Evolutionary conservation across 169 alveolate species (phyloP).

Genomic region (Eimeria brunetti): DNA sequence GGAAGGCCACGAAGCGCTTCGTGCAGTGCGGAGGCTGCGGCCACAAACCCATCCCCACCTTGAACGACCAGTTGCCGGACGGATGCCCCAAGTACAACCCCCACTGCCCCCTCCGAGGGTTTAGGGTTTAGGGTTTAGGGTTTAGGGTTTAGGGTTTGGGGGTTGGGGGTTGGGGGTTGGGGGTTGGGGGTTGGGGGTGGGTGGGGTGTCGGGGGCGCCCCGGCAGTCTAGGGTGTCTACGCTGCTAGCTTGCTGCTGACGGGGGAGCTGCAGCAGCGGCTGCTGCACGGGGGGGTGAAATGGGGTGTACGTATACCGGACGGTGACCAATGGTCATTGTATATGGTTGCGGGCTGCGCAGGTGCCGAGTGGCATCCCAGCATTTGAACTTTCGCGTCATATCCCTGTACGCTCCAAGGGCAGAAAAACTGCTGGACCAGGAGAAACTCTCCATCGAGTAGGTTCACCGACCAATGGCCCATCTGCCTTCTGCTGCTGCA

Average conservation of each 20-base stretch:
- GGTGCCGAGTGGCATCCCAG: constrained; percentile 39
- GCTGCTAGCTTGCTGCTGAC: neutral
- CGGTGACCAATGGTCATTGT: neutral
- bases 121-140: neutral
- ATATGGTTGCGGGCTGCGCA: constrained; percentile 17
- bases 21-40: constrained; percentile 17
- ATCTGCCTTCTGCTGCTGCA: neutral
- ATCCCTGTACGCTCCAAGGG: constrained; percentile 38
- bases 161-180: neutral
- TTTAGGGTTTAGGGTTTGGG: neutral
- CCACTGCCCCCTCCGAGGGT: neutral
- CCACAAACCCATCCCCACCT: constrained; percentile 27
- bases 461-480: neutral
- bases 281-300: neutral
- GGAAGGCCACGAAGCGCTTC: constrained; percentile 14
- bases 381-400: constrained; percentile 16
- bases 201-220: neutral
- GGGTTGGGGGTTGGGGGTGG: neutral
- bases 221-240: neutral
- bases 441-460: constrained; percentile 42
- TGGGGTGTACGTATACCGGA: neutral
- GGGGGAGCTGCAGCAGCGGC: neutral
- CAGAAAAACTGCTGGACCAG: constrained; percentile 48
- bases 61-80: constrained; percentile 32
- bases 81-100: constrained; percentile 29